Evolutionary conservation across 2,329 filamentous ascomycete species (phyloP).

Genomic region (Hortaea werneckii): DNA sequence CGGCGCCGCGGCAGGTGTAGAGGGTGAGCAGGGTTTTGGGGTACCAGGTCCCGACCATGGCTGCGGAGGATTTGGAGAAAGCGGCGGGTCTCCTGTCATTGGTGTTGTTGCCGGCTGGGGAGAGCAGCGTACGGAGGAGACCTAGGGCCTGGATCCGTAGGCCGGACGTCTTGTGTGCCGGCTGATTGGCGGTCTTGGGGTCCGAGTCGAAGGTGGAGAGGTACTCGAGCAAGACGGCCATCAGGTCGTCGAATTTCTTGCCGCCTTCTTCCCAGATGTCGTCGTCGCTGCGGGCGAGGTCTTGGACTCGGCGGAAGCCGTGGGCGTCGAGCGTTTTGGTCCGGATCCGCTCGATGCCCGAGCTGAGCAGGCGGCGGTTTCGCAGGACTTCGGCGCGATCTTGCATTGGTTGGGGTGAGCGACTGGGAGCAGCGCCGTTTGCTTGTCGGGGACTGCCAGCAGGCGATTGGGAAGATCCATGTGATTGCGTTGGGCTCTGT

Average conservation of each 20-base stretch:
- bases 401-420: slow-evolving; percentile 20
- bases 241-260: slow-evolving; percentile 58
- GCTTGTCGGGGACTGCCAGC: slow-evolving; percentile 16
- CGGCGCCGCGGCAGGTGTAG: slow-evolving; percentile 55
- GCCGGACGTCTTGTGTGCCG: slow-evolving; percentile 37
- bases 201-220: slow-evolving; percentile 42
- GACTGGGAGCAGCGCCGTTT: slow-evolving; percentile 4
- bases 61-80: no score
- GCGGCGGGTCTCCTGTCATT: slow-evolving; percentile 55
- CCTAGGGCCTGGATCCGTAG: slow-evolving; percentile 64
- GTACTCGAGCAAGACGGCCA: slow-evolving; percentile 60
- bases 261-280: slow-evolving; percentile 54
- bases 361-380: slow-evolving; percentile 53
- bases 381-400: slow-evolving; percentile 33
- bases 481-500: slow-evolving; percentile 19
- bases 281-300: slow-evolving; percentile 55
- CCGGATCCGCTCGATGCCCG: slow-evolving; percentile 64
- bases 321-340: slow-evolving; percentile 66
- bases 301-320: slow-evolving; percentile 69
- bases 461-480: slow-evolving; percentile 19
- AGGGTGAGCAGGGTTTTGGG: slow-evolving; percentile 58
- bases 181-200: slow-evolving; percentile 12
- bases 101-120: slow-evolving; percentile 1
- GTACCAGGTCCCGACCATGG: no score
- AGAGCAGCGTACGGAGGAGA: slow-evolving; percentile 56